These are phyloP conservation scores for Stephania japonica DNA, from an alignment of 164 flowering plant species.

Conservation along the genomic window DNA sequence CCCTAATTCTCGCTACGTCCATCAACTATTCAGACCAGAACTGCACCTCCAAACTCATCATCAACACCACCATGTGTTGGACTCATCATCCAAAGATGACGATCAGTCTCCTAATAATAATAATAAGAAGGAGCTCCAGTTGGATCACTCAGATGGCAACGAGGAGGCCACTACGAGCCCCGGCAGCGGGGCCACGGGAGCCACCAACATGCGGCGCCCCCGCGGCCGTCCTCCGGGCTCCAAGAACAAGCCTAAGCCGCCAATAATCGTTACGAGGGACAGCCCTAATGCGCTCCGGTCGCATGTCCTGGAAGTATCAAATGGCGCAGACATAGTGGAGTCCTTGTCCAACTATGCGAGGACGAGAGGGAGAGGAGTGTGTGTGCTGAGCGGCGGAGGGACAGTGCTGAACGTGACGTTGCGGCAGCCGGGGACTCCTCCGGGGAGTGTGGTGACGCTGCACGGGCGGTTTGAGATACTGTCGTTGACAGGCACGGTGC, in stretches of 20 bases:
- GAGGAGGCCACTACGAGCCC: slow-evolving; percentile 4
- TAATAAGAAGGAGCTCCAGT: slow-evolving; percentile 10
- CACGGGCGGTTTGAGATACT: slow-evolving; percentile 55
- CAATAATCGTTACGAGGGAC: slow-evolving; percentile 42
- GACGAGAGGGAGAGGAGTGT: slow-evolving; percentile 40
- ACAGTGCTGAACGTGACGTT: slow-evolving; percentile 36
- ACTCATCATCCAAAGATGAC: slow-evolving; percentile 5
- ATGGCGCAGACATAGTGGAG: slow-evolving; percentile 42
- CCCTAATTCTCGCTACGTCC: slow-evolving; percentile 31
- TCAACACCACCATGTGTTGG: slow-evolving; percentile 3
- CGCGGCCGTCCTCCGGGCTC: slow-evolving; percentile 60
- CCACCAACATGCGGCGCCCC: slow-evolving; percentile 27
- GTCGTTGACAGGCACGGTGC: slow-evolving; percentile 29
- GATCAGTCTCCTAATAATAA: slow-evolving; percentile 17
- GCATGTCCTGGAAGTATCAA: slow-evolving; percentile 41
- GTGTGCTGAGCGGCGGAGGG: slow-evolving; percentile 46
- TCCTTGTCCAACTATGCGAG: slow-evolving; percentile 34
- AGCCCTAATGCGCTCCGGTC: slow-evolving; percentile 42
- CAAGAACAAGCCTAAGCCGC: slow-evolving; percentile 57
- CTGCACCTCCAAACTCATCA: slow-evolving; percentile 21
- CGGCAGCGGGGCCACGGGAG: background rate
- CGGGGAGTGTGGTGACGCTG: slow-evolving; percentile 35
- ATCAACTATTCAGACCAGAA: slow-evolving; percentile 27
- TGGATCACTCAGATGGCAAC: background rate
- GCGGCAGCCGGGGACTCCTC: slow-evolving; percentile 38